phyloP scores from a whole-genome alignment of 176 grass and related monocot genomes.

The Tuctoria greenei region DNA sequence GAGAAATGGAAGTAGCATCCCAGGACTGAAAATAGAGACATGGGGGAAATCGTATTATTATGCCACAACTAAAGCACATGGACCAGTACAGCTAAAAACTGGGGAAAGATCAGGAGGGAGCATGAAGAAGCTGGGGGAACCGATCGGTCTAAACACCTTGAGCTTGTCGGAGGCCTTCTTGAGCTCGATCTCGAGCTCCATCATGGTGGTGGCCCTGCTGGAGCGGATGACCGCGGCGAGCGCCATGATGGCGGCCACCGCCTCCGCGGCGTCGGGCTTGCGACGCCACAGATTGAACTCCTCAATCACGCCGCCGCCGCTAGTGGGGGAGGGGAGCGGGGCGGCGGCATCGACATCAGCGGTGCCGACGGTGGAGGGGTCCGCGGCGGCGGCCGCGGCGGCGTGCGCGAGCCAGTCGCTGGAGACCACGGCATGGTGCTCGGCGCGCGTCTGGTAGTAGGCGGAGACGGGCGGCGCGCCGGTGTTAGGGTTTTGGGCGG shows the following conservation, averaged over 20 bases:
- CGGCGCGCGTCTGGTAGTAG: constrained; percentile 91
- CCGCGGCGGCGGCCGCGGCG: constrained; percentile 38
- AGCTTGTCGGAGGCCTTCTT: constrained; percentile 91
- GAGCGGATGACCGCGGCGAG: constrained; percentile 81
- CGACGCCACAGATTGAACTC: constrained; percentile 97
- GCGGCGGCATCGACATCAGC: background rate
- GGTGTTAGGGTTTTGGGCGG: constrained; percentile 51
- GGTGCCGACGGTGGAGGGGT: background rate
- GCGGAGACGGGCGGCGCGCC: constrained; percentile 61
- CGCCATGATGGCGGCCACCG: constrained; percentile 94
- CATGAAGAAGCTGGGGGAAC: background rate
- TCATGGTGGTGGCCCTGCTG: constrained; percentile 94
- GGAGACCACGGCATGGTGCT: constrained; percentile 82
- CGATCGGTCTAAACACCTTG: constrained; percentile 42
- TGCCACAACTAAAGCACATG: background rate
- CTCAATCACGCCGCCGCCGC: constrained; percentile 65
- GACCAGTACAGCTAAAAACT: background rate
- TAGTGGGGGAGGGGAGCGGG: constrained; percentile 1
- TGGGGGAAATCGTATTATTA: background rate
- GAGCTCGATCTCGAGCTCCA: constrained; percentile 98
- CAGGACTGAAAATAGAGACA: constrained; percentile 62
- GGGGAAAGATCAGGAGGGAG: background rate
- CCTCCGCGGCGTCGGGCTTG: constrained; percentile 90
- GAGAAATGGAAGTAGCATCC: constrained; percentile 91
- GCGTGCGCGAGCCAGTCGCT: constrained; percentile 92